Evolutionary conservation across 352 stramenopile species (phyloP).

Genomic region (Phytophthora podocarpi): DNA sequence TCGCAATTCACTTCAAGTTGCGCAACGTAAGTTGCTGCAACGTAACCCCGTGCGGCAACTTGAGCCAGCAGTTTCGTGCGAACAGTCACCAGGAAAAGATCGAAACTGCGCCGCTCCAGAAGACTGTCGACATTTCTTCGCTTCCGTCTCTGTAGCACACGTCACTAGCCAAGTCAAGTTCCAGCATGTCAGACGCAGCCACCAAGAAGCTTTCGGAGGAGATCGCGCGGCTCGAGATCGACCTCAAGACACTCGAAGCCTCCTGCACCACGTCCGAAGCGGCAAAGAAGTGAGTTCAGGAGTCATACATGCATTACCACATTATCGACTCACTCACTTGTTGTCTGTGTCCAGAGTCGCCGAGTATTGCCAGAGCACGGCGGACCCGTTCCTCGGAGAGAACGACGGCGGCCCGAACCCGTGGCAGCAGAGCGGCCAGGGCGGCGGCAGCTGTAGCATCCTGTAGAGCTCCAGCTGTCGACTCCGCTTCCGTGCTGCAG

Average conservation of each 20-base stretch:
- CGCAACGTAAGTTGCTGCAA: neutral
- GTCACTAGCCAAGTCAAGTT: neutral
- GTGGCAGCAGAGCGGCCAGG: constrained; percentile 73
- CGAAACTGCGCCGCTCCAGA: too few species aligned
- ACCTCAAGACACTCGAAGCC: constrained; percentile 80
- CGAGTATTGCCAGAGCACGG: constrained; percentile 75
- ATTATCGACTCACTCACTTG: neutral
- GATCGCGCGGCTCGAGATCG: constrained; percentile 75
- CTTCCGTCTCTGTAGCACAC: too few species aligned
- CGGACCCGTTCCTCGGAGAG: constrained; percentile 78
- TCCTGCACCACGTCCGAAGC: constrained; percentile 81
- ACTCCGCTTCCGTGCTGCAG: neutral
- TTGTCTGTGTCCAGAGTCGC: constrained; percentile 47
- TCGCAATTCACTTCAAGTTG: too few species aligned
- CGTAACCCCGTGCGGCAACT: neutral
- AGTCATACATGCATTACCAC: too few species aligned
- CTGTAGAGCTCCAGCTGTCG: constrained; percentile 33
- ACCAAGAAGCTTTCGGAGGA: constrained; percentile 84
- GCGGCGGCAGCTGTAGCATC: constrained; percentile 68
- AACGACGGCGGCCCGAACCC: constrained; percentile 69
- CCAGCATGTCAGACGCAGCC: constrained; percentile 58
- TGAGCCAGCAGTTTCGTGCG: too few species aligned
- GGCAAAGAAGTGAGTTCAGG: constrained; percentile 67
- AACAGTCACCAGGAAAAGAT: too few species aligned
- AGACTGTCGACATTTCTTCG: too few species aligned